Evolutionary conservation across 2,329 filamentous ascomycete genomes (phyloP), one percentile per base, ranked within the genome.

Genomic region (Beauveria brongniartii): DNA sequence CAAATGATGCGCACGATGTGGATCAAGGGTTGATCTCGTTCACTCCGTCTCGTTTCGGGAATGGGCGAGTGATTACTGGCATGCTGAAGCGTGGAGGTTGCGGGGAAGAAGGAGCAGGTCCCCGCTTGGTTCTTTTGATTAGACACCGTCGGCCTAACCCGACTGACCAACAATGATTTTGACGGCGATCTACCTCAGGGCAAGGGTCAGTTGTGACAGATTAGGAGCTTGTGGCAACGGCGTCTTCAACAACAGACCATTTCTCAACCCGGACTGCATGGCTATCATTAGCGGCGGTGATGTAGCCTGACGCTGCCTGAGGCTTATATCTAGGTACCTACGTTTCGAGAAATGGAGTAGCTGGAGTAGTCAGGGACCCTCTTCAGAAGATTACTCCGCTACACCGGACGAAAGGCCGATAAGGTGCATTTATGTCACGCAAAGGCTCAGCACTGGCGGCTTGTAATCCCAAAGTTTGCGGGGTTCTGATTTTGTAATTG

Each of bases 361-460:
- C 40, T 55, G 53, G 53, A 55, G 53, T 55, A 55, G 40, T 55
- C 53, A 20, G 26, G 24, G 53, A 43, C 53, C 53, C 53, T 43
- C 40, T 43, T 41, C 40, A 9, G 24, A 30, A 20, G n/a, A 55
- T 41, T 55, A 55, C 53, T 55, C 53, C 53, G 53, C 40, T 44
- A 54, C 34, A 7, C 52, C 52, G 52, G 52, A 37, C 37, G 4
- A 44, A 34, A 34, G 28, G 44, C 56, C 34, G 41, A 58, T 20
- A 51, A 41, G 20, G n/a, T 12, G 43, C 22, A 40, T n/a, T 40
- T n/a, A 34, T 26, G 14, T 26, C 5, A n/a, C 37, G 18, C 16
- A 28, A 44, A 37, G 50, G 54, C 54, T 34, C n/a, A 26, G 28
- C 24, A 40, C 40, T 40, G 46, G 9, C 55, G 55, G 30, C 44